Evolutionary conservation across 306 rosid species (phyloP).

Genomic region (Phaseolus lunatus): DNA sequence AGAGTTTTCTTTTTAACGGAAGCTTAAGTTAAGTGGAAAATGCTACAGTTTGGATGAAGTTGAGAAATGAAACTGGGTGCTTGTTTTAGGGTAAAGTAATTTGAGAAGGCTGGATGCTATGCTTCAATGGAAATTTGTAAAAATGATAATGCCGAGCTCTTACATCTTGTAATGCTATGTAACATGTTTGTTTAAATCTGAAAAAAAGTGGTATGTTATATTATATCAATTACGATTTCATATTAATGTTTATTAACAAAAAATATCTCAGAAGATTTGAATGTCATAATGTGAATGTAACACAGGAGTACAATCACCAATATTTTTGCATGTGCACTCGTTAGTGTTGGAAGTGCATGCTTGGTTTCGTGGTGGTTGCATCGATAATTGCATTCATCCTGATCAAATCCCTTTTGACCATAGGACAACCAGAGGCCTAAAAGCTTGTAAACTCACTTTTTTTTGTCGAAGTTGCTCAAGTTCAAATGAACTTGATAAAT

Average conservation of each 20-base stretch:
- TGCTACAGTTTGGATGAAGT: constrained; percentile 12
- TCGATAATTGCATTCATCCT: too few relatives aligned
- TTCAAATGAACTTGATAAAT: too few relatives aligned
- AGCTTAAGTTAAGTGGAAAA: constrained; percentile 28
- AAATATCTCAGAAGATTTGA: neutral
- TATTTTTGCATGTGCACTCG: neutral
- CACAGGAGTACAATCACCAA: neutral
- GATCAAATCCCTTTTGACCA: too few relatives aligned
- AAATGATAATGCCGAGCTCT: neutral
- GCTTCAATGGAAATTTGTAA: constrained; percentile 32
- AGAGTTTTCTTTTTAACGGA: constrained; percentile 20
- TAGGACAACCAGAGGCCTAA: too few relatives aligned
- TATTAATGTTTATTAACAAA: neutral
- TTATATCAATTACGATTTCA: neutral
- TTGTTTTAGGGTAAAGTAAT: constrained; percentile 9
- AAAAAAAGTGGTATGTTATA: neutral
- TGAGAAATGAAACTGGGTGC: constrained; percentile 31
- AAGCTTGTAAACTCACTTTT: too few relatives aligned
- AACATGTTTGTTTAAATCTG: neutral
- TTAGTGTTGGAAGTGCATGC: neutral
- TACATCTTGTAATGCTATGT: neutral
- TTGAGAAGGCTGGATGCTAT: constrained; percentile 37
- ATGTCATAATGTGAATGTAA: neutral
- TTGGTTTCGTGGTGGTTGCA: neutral
- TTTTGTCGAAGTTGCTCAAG: too few relatives aligned